Conservation (phyloP, 1,139 yeast species). For the Saccharomyces hybrid region DNA sequence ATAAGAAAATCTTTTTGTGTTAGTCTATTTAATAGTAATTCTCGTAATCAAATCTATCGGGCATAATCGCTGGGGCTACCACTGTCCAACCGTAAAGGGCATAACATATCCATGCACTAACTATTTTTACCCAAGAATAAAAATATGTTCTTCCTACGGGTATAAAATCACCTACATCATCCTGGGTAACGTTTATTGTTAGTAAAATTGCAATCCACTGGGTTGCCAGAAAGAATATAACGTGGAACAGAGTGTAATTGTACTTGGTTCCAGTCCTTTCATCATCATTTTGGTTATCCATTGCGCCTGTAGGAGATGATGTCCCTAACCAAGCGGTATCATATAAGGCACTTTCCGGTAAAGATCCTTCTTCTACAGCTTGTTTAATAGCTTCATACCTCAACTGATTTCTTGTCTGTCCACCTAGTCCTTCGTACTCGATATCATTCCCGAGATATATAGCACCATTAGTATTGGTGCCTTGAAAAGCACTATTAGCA, state of each 20-base stretch:
- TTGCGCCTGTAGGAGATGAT: constrained; percentile 18
- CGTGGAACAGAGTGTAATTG: constrained; percentile 81
- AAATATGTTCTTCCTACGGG: constrained; percentile 97
- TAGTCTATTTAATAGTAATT: constrained; percentile 13
- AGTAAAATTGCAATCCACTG: constrained; percentile 93
- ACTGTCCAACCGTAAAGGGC: constrained; percentile 83
- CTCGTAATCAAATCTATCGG: constrained; percentile 62
- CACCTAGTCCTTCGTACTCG: constrained; percentile 37
- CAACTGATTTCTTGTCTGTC: constrained; percentile 63
- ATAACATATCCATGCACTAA: constrained; percentile 90
- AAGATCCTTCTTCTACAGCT: constrained; percentile 90
- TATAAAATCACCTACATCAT: constrained; percentile 78
- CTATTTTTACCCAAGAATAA: constrained; percentile 88
- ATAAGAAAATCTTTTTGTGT: background rate
- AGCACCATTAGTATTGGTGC: constrained; percentile 22
- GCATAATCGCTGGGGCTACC: constrained; percentile 82
- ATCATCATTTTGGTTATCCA: constrained; percentile 51
- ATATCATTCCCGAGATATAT: constrained; percentile 31
- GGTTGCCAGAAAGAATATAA: constrained; percentile 89
- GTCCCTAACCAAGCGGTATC: constrained; percentile 51
- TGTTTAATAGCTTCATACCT: constrained; percentile 83
- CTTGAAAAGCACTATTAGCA: constrained; percentile 57
- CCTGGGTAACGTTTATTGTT: constrained; percentile 84
- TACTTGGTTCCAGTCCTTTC: constrained; percentile 67
- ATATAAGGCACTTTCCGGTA: constrained; percentile 84